Conservation (phyloP, 495 filamentous ascomycete species). For the Aspergillus coremiiformis region DNA sequence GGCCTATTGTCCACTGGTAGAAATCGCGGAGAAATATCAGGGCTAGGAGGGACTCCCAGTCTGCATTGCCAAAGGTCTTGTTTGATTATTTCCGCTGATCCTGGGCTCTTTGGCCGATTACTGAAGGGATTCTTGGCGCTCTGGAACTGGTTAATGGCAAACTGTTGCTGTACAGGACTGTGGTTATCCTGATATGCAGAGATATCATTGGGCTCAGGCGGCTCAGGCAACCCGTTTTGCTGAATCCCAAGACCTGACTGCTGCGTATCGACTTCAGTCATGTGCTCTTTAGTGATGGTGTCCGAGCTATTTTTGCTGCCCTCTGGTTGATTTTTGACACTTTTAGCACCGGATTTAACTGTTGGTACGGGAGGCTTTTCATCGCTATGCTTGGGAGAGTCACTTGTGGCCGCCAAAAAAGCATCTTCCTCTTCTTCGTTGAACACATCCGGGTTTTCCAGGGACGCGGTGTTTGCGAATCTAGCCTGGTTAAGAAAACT, state of each 20-base stretch:
- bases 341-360: slow-evolving; percentile 2
- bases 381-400: slow-evolving; percentile 23
- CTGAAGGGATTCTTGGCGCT: slow-evolving; percentile 19
- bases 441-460: slow-evolving; percentile 77
- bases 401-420: slow-evolving; percentile 36
- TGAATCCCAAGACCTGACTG: slow-evolving; percentile 44
- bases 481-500: slow-evolving; percentile 55
- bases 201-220: not conserved
- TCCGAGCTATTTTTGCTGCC: slow-evolving; percentile 31
- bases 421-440: slow-evolving; percentile 93
- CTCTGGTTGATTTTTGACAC: slow-evolving; percentile 28
- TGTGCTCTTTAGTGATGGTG: slow-evolving; percentile 30
- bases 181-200: not conserved
- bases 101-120: slow-evolving; percentile 16
- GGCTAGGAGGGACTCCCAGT: slow-evolving; percentile 25
- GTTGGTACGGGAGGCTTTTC: slow-evolving; percentile 3
- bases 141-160: slow-evolving; percentile 11
- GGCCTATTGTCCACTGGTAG: slow-evolving; percentile 42
- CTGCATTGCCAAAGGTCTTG: slow-evolving; percentile 25
- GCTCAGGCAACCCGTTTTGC: slow-evolving; percentile 19
- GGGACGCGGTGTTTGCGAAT: slow-evolving; percentile 58
- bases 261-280: slow-evolving; percentile 24
- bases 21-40: slow-evolving; percentile 39
- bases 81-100: slow-evolving; percentile 21
- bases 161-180: not conserved